Evolutionary conservation across 257 asterid genomes (phyloP).

Genomic region (Przewalskia tangutica): DNA sequence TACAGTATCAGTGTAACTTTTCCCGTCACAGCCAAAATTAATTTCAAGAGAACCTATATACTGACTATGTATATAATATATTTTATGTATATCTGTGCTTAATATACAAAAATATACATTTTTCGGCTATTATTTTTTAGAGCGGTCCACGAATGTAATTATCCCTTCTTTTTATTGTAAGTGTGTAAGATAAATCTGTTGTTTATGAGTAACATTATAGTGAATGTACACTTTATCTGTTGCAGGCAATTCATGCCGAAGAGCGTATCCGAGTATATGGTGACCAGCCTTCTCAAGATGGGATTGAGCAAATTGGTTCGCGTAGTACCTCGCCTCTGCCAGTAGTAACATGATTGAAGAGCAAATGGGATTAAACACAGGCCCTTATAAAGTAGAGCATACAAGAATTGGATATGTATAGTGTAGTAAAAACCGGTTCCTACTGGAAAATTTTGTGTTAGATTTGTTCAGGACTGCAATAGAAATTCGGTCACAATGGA

Average conservation of each 20-base stretch:
- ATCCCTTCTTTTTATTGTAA: too few relatives aligned
- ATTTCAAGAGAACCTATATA: too few relatives aligned
- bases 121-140: too few relatives aligned
- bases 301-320: slow-evolving; percentile 14
- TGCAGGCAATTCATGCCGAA: slow-evolving; percentile 54
- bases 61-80: too few relatives aligned
- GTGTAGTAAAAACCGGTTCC: not conserved
- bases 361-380: not conserved
- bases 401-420: not conserved
- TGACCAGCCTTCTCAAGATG: slow-evolving; percentile 19
- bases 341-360: not conserved
- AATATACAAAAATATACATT: too few relatives aligned
- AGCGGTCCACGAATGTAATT: too few relatives aligned
- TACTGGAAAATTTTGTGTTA: not conserved
- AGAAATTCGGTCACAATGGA: not conserved
- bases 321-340: not conserved
- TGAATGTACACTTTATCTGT: not conserved
- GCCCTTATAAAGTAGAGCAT: not conserved
- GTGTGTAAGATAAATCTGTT: not conserved
- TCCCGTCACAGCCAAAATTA: too few relatives aligned
- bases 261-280: slow-evolving; percentile 33
- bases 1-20: not conserved
- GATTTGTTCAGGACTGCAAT: not conserved
- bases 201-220: not conserved
- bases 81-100: too few relatives aligned